Base-by-base conservation (phyloP, 75 land plant species). In the Azolla pinnata region DNA sequence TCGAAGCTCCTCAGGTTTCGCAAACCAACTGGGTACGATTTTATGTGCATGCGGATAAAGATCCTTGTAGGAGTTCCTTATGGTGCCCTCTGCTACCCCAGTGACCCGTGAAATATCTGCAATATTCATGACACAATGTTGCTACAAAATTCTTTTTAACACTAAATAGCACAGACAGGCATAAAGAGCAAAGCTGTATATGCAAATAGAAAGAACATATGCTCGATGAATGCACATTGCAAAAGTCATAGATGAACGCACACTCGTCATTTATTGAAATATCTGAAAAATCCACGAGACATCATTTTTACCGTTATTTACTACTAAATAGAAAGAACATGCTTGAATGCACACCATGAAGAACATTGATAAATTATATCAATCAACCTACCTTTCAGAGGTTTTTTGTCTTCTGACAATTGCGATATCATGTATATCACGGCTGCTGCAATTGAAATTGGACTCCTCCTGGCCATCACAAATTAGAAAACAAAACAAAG, bases 401-500 rank as follows among this genome's bases (percentile, higher is more conserved):
- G 74, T 38, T 83, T 86, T 56, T 80, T 83, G 44, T 83, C 83
- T 29, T 75, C 80, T 45, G 83, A 83, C 2, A 86, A 72, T 28
- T 83, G 87, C 7, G 90, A 77, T 34, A 86, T 75, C 65, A 86
- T 86, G 61, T 80, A 86, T 31, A 86, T 86, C 8, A 83, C 81
- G 31, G 90, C 87, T 18, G 90, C 90, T 10, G 90, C 86, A 23
- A 86, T 72, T 18, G 90, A 83, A 35, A 86, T 86, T 18, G 90
- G 90, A 44, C 84, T 86, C 65, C 86, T 83, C 77, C 90, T 86
- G 81, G n/a, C n/a, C n/a, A n/a, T n/a, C n/a, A n/a, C n/a, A n/a
- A n/a, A n/a, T n/a, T n/a, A n/a, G n/a, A n/a, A n/a, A n/a, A n/a
- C n/a, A n/a, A n/a, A n/a, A n/a, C n/a, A n/a, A n/a, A n/a, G n/a